Evolutionary conservation across 192 early-diverging fungal species (phyloP).

Genomic region (Coemansia sp.): DNA sequence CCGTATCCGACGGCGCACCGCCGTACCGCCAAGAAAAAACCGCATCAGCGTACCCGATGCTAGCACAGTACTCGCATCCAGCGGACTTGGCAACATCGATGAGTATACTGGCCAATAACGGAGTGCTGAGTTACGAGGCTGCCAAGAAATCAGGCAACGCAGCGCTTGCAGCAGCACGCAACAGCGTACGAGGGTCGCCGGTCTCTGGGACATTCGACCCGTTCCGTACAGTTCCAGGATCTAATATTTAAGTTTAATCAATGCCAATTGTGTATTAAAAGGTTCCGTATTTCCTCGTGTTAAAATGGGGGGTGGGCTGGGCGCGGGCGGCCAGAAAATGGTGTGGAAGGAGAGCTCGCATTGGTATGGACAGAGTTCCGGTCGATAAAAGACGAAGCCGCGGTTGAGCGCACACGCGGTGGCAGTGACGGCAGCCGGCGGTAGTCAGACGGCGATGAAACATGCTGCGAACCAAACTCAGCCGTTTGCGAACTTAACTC

Average conservation of each 20-base stretch:
- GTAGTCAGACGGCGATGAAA: slow-evolving; percentile 20
- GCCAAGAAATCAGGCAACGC: slow-evolving; percentile 32
- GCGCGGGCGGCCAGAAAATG: slow-evolving; percentile 15
- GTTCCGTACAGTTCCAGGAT: slow-evolving; percentile 31
- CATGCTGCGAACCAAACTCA: neutral
- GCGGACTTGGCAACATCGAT: neutral
- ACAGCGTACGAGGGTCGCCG: slow-evolving; percentile 18
- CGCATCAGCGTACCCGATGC: slow-evolving; percentile 34
- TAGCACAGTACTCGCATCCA: slow-evolving; percentile 19
- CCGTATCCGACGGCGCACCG: slow-evolving; percentile 21
- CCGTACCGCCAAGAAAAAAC: slow-evolving; percentile 49
- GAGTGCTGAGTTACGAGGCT: slow-evolving; percentile 16
- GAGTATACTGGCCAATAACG: neutral
- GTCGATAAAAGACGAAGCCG: slow-evolving; percentile 39
- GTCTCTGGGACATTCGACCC: slow-evolving; percentile 31
- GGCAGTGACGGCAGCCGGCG: slow-evolving; percentile 46
- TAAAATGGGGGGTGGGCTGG: slow-evolving; percentile 9
- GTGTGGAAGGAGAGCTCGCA: slow-evolving; percentile 11
- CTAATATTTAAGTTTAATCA: slow-evolving; percentile 12
- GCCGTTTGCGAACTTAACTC: neutral
- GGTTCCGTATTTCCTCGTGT: neutral
- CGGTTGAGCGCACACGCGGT: slow-evolving; percentile 39
- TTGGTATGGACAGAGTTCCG: slow-evolving; percentile 12
- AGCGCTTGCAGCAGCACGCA: slow-evolving; percentile 33
- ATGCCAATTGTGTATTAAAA: too few species aligned